Conservation (phyloP, 2,329 filamentous ascomycete genomes). For the Dothidotthia symphoricarpi region DNA sequence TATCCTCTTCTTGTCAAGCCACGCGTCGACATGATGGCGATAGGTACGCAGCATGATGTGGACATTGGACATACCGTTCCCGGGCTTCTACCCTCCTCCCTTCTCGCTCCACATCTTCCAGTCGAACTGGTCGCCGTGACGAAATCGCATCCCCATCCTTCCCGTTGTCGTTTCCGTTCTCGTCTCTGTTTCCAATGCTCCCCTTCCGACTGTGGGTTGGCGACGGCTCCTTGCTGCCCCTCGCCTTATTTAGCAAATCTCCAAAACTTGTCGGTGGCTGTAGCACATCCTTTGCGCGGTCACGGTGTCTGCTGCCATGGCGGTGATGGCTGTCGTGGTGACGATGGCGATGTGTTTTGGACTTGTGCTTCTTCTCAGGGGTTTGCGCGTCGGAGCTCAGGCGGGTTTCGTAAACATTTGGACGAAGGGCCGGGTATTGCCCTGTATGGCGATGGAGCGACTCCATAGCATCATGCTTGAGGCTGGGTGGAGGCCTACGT, state of each 20-base stretch:
- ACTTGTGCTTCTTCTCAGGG: constrained; percentile 23
- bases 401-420: constrained; percentile 25
- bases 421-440: constrained; percentile 19
- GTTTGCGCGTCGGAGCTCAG: constrained; percentile 26
- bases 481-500: constrained; percentile 5
- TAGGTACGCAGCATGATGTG: constrained; percentile 1
- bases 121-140: constrained; percentile 32
- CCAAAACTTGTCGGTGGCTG: constrained; percentile 48
- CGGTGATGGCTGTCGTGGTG: constrained; percentile 33
- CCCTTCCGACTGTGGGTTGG: constrained; percentile 31
- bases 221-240: constrained; percentile 31
- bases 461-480: constrained; percentile 26
- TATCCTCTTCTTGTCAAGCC: neutral
- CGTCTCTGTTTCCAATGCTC: constrained; percentile 21
- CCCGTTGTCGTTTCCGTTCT: constrained; percentile 7
- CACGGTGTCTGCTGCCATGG: constrained; percentile 35
- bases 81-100: constrained; percentile 37
- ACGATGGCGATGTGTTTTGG: constrained; percentile 22
- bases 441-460: constrained; percentile 20
- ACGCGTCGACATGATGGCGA: neutral
- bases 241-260: constrained; percentile 41
- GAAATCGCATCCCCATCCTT: constrained; percentile 13
- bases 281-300: constrained; percentile 45
- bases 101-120: constrained; percentile 43
- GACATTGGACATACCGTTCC: constrained; percentile 37